These are phyloP conservation scores for Tulasnella sp. DNA, from an alignment of 768 basidiomycete species.

Conservation along the genomic window DNA sequence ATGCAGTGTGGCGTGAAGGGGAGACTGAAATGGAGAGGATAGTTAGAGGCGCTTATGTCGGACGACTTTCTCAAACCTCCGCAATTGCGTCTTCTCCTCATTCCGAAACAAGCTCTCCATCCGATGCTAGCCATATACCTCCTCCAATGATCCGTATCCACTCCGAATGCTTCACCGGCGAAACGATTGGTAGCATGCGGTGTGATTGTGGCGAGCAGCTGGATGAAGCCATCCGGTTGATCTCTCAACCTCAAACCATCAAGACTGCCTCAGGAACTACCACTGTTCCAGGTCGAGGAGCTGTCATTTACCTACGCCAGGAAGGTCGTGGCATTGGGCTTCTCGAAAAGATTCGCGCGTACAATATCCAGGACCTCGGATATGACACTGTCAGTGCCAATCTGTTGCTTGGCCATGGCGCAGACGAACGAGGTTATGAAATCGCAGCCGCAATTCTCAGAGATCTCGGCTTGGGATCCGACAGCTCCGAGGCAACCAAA, in stretches of 20 bases:
- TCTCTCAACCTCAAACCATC: conserved; percentile 54
- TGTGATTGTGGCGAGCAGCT: conserved; percentile 99
- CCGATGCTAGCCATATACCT: conserved; percentile 27
- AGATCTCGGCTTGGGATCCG: conserved; percentile 61
- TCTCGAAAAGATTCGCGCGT: conserved; percentile 88
- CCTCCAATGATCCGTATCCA: conserved; percentile 87
- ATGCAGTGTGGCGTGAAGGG: conserved; percentile 65
- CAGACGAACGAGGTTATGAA: conserved; percentile 88
- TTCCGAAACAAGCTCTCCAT: conserved; percentile 22
- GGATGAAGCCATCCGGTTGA: conserved; percentile 89
- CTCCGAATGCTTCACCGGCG: conserved; percentile 97
- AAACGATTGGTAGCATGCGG: conserved; percentile 94
- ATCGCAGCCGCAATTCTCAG: conserved; percentile 80
- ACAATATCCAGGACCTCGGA: conserved; percentile 94
- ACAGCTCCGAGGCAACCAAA: conserved; percentile 9
- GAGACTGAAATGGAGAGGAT: conserved; percentile 94
- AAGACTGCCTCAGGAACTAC: conserved; percentile 22
- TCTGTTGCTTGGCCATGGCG: conserved; percentile 83
- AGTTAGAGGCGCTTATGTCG: conserved; percentile 85
- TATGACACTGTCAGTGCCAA: conserved; percentile 99
- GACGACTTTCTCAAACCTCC: conserved; percentile 49
- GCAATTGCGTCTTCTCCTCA: conserved; percentile 22
- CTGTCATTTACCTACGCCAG: conserved; percentile 88
- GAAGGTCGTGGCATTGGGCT: conserved; percentile 96
- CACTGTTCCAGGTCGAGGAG: conserved; percentile 70